These are phyloP conservation scores for Saposhnikovia divaricata DNA, from an alignment of 129 eudicot species.

Conservation along the genomic window DNA sequence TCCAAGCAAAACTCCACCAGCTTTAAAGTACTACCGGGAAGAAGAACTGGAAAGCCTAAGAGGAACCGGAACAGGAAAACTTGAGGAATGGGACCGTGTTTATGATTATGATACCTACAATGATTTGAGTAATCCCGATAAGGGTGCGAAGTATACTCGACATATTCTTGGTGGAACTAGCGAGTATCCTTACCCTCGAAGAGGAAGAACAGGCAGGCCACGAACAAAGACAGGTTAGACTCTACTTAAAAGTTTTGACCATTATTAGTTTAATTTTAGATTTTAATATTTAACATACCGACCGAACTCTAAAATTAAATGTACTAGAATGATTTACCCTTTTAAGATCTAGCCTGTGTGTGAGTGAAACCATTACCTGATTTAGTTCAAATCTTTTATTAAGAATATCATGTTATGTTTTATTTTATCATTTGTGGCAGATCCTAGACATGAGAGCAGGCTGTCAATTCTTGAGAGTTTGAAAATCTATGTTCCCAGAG, in stretches of 20 bases:
- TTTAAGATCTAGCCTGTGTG: background rate
- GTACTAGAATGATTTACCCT: background rate
- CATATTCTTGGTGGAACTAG: constrained; percentile 63
- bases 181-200: constrained; percentile 75
- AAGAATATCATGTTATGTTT: background rate
- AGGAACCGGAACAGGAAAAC: constrained; percentile 18
- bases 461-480: constrained; percentile 6
- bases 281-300: background rate
- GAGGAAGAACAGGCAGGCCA: constrained; percentile 82
- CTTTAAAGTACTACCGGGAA: constrained; percentile 25
- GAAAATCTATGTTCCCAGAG: constrained; percentile 9
- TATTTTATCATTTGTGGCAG: background rate
- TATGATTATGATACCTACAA: constrained; percentile 22
- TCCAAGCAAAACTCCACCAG: constrained; percentile 24
- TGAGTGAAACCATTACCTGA: background rate
- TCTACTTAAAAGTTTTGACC: background rate
- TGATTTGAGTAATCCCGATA: constrained; percentile 56
- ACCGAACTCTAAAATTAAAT: background rate
- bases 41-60: constrained; percentile 25
- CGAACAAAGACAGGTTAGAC: constrained; percentile 10
- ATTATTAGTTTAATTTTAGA: background rate
- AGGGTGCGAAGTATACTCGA: constrained; percentile 38
- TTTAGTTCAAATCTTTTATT: background rate
- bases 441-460: constrained; percentile 13
- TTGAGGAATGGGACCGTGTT: constrained; percentile 24